A percentile compares a stretch with the other conserved stretches of the same genome.
Evolutionary conservation across 768 basidiomycete genomes (phyloP).

Genomic region (Strobilomyces confusus): DNA sequence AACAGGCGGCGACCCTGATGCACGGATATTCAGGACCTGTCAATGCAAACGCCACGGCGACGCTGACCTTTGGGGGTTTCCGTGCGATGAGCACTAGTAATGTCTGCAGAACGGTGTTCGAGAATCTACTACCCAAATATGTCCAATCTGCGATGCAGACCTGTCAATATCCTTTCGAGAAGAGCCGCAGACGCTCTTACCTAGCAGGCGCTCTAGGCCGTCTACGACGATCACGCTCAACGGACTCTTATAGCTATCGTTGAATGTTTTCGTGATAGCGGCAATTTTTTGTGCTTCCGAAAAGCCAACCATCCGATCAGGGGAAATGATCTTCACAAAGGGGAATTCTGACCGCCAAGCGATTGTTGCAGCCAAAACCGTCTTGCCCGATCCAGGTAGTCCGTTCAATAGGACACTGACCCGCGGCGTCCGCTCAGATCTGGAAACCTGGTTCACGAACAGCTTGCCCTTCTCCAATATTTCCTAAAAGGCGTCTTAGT

Average conservation of each 20-base stretch:
- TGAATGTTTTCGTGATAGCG: slow-evolving; percentile 88
- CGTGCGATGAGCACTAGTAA: slow-evolving; percentile 84
- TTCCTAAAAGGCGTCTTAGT: slow-evolving; percentile 47
- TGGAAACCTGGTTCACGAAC: slow-evolving; percentile 91
- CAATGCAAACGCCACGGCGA: background rate
- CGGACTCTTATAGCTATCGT: slow-evolving; percentile 96
- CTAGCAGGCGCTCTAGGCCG: slow-evolving; percentile 87
- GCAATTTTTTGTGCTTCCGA: slow-evolving; percentile 90
- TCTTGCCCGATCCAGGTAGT: slow-evolving; percentile 88
- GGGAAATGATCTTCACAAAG: slow-evolving; percentile 96
- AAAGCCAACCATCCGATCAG: slow-evolving; percentile 96
- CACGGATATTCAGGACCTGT: slow-evolving; percentile 8
- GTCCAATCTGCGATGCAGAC: slow-evolving; percentile 73
- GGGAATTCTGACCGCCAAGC: slow-evolving; percentile 93
- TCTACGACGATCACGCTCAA: slow-evolving; percentile 95
- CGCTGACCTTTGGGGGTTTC: slow-evolving; percentile 83
- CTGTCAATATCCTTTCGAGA: slow-evolving; percentile 4
- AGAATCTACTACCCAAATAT: slow-evolving; percentile 94
- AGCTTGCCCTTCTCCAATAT: slow-evolving; percentile 82
- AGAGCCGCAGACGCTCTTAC: slow-evolving; percentile 41
- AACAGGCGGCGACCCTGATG: slow-evolving; percentile 83
- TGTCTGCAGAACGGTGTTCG: slow-evolving; percentile 88
- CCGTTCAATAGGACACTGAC: slow-evolving; percentile 90
- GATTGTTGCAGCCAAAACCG: slow-evolving; percentile 90
- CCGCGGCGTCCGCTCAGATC: slow-evolving; percentile 84